Conservation (phyloP, 768 basidiomycete species). For the Lactarius sp. region DNA sequence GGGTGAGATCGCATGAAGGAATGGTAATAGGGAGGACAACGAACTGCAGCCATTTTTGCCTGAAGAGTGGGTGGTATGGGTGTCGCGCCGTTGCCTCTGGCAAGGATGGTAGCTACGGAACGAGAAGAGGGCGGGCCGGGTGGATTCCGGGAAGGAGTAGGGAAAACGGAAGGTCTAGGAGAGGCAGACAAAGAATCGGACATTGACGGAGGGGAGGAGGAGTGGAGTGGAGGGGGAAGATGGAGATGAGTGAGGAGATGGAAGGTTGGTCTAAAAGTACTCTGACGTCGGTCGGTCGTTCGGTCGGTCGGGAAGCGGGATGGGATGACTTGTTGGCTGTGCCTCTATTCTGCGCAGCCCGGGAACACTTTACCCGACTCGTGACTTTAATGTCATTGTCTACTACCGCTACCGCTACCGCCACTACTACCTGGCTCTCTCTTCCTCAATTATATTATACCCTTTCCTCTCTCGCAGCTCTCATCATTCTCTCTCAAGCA, state of each 20-base stretch:
- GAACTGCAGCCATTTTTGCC: constrained; percentile 89
- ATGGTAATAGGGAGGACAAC: constrained; percentile 30
- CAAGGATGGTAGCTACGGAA: constrained; percentile 41
- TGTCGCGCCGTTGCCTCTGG: constrained; percentile 42
- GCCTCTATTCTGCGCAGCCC: no score
- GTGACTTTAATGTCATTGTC: neutral
- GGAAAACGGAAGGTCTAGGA: constrained; percentile 16
- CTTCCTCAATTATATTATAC: neutral
- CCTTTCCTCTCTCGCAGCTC: constrained; percentile 5
- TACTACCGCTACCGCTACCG: no score
- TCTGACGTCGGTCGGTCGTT: no score
- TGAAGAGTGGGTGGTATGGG: constrained; percentile 87
- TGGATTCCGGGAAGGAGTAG: constrained; percentile 24
- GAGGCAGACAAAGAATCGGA: constrained; percentile 28
- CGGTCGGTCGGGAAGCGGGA: constrained; percentile 11
- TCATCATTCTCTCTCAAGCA: constrained; percentile 32
- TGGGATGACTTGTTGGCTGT: constrained; percentile 1
- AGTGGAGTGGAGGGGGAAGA: constrained; percentile 18
- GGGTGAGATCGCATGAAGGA: constrained; percentile 18
- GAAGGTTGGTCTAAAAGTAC: constrained; percentile 9
- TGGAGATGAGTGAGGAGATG: constrained; percentile 3
- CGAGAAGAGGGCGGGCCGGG: constrained; percentile 26
- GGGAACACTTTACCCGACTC: no score
- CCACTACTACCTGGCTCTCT: neutral
- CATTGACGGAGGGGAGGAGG: constrained; percentile 24